Base-by-base conservation (phyloP, 2,329 filamentous ascomycete genomes). In the Cytospora leucostoma region DNA sequence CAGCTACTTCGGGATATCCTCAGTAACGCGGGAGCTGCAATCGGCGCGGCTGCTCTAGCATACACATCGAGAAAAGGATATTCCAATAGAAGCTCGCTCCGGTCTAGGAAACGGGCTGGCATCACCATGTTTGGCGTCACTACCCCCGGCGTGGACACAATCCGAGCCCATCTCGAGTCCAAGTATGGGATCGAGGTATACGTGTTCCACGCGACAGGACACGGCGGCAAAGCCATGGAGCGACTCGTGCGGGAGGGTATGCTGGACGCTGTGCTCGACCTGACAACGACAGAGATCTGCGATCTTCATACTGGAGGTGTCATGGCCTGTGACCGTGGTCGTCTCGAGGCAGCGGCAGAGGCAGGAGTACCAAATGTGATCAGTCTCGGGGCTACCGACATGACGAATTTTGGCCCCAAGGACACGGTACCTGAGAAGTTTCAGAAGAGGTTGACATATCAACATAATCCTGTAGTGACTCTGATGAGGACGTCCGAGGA, bases 71-170 rank as follows among this genome's bases (percentile, higher is more conserved):
- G 67, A 11, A 27, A 47, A 35, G 56, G 64, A 15, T 32, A 65
- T 32, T 51, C 38, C 2, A 52, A 62, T 1, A 37, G 61, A 4
- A 27, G 4, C 15, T 38, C 17, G 10, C 40, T n/a, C 32, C 56
- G 51, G n/a, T 44, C 61, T 2, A 57, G 66, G 10, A 82, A 79
- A 61, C 76, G 81, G 0, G 77, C 91, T 7, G 88, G 82, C 0
- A 82, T 91, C 32, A 90, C 88, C 2, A 91, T 91, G 88, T 91
- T 91, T 70, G 88, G 89, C 2, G 88, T 91, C 7, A 92, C 89
- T 0, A 91, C 88, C 0, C 87, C 88, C 0, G 84, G 82, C 12
- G 88, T 87, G 0, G 82, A 87, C 54, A 74, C 72, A 1, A 82
- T 88, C 1, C 79, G 86, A 0, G 68, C 72, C 1, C 73, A 82